A percentile compares a stretch with the other conserved stretches of the same genome.
These are phyloP conservation scores for Calonectria pauciramosa DNA, from an alignment of 2,329 filamentous ascomycete species.

Conservation along the genomic window DNA sequence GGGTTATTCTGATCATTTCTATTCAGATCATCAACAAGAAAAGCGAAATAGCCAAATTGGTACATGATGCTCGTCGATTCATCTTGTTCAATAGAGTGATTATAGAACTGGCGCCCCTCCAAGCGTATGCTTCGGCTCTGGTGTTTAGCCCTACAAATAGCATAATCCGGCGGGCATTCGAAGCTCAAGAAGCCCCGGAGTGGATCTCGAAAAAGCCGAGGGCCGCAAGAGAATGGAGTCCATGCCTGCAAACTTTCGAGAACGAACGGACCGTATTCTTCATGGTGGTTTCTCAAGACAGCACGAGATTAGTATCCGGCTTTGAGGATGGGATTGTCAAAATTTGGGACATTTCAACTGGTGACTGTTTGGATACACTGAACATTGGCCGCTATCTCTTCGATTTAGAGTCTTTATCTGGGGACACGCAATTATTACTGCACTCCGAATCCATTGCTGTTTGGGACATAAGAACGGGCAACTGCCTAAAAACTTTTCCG, in stretches of 20 bases:
- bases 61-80: background rate
- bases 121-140: background rate
- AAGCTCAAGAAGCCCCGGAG: background rate
- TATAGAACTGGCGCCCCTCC: background rate
- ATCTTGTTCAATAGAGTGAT: background rate
- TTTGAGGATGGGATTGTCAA: background rate
- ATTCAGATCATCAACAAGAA: background rate
- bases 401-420: background rate
- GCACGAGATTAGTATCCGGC: background rate
- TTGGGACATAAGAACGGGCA: background rate
- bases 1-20: too few relatives aligned
- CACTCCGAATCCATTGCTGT: background rate
- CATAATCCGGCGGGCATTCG: background rate
- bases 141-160: background rate
- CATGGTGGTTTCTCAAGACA: background rate
- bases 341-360: background rate
- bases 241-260: background rate
- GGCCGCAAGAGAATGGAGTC: background rate
- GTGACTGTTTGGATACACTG: background rate
- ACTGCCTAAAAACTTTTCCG: background rate
- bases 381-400: background rate
- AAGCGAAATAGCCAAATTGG: background rate
- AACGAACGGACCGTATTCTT: background rate
- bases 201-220: background rate
- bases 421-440: background rate